Evolutionary conservation across 2,329 filamentous ascomycete genomes (phyloP).

Genomic region (Claviceps spartinae): DNA sequence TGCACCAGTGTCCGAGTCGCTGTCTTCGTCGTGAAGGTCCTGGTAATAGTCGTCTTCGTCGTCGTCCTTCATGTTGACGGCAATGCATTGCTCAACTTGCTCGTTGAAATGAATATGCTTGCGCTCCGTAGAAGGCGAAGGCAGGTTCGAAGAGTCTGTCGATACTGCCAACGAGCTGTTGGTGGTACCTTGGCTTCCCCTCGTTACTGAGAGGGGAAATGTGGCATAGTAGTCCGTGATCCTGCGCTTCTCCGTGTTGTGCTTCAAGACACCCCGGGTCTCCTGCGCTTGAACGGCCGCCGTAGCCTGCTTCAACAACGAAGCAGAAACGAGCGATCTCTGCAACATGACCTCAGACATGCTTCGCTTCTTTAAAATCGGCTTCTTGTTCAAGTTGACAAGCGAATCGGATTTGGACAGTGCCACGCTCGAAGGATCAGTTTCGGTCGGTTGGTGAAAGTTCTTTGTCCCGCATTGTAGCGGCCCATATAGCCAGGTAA

Average conservation of each 20-base stretch:
- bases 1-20: constrained; percentile 62
- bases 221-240: constrained; percentile 58
- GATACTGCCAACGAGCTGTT: constrained; percentile 51
- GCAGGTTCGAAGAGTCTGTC: constrained; percentile 54
- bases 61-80: constrained; percentile 72
- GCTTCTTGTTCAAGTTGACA: constrained; percentile 57
- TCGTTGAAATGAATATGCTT: constrained; percentile 96
- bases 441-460: constrained; percentile 32
- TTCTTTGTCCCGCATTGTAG: constrained; percentile 58
- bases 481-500: constrained; percentile 94
- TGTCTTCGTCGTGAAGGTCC: constrained; percentile 40
- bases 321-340: constrained; percentile 74
- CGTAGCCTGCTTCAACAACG: constrained; percentile 77
- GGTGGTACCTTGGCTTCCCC: constrained; percentile 38
- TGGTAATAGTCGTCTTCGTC: constrained; percentile 57
- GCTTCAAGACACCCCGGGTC: constrained; percentile 36
- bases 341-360: constrained; percentile 94
- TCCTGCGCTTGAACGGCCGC: constrained; percentile 76
- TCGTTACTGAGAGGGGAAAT: constrained; percentile 48
- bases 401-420: constrained; percentile 49
- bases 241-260: constrained; percentile 44
- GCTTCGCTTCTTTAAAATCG: constrained; percentile 90
- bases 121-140: constrained; percentile 50
- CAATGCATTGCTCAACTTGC: constrained; percentile 90
- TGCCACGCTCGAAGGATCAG: constrained; percentile 26